Conservation (phyloP, 1,284 basidiomycete genomes). For the Moesziomyces sp. region DNA sequence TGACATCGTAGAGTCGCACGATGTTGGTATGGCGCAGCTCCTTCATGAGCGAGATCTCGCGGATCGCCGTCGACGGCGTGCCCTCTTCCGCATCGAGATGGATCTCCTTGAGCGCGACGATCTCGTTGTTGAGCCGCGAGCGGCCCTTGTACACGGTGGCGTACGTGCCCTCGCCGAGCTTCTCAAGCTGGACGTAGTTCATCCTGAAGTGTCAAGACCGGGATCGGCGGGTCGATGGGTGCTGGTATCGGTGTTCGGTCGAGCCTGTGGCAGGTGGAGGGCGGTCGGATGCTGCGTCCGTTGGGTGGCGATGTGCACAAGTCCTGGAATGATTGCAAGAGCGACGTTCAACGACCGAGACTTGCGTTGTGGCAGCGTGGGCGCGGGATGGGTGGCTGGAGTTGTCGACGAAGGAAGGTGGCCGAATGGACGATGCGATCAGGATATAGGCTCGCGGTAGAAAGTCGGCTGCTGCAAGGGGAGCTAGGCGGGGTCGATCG, state of each 20-base stretch:
- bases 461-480: too few species aligned
- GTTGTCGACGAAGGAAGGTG: neutral
- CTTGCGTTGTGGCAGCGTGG: too few species aligned
- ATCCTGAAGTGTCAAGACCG: slow-evolving; percentile 20
- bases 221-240: too few species aligned
- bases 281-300: too few species aligned
- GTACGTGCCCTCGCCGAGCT: slow-evolving; percentile 67
- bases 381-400: neutral
- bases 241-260: too few species aligned
- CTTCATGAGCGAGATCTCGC: slow-evolving; percentile 96
- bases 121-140: slow-evolving; percentile 64
- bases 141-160: slow-evolving; percentile 68
- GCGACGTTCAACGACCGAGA: too few species aligned
- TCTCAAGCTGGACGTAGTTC: slow-evolving; percentile 67
- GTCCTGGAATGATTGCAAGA: too few species aligned
- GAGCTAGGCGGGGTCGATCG: too few species aligned
- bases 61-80: slow-evolving; percentile 91
- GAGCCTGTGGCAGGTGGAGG: too few species aligned
- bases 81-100: slow-evolving; percentile 95
- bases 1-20: slow-evolving; percentile 95
- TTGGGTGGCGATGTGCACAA: too few species aligned
- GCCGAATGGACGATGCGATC: too few species aligned
- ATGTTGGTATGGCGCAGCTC: slow-evolving; percentile 95
- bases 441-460: too few species aligned
- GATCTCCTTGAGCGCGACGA: slow-evolving; percentile 81